phyloP scores from a whole-genome alignment of 108 stramenopile species.

The Phaeodactylum tricornutum region DNA sequence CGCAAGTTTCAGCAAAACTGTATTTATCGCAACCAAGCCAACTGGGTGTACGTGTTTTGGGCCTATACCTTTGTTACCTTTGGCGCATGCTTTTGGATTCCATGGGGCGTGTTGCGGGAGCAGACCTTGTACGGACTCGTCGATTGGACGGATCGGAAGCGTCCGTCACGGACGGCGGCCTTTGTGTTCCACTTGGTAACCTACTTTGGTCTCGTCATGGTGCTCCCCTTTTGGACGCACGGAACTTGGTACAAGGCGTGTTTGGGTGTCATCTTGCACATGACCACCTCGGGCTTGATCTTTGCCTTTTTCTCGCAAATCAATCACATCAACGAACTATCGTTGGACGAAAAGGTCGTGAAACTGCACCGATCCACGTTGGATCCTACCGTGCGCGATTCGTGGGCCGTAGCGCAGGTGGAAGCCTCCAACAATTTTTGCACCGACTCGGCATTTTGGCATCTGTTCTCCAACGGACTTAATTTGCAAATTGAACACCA shows the following conservation, averaged over 20 bases:
- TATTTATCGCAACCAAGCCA: constrained; percentile 16
- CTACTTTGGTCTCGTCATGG: constrained; percentile 28
- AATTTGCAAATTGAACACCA: constrained; percentile 66
- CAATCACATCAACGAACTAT: constrained; percentile 46
- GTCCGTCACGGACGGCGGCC: constrained; percentile 14
- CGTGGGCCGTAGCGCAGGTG: constrained; percentile 51
- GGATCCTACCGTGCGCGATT: constrained; percentile 2
- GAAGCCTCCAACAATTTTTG: constrained; percentile 61
- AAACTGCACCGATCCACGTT: not conserved
- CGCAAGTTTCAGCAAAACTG: constrained; percentile 13
- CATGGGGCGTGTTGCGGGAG: constrained; percentile 23
- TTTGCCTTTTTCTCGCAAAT: constrained; percentile 57
- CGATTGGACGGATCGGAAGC: constrained; percentile 22
- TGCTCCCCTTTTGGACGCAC: constrained; percentile 23
- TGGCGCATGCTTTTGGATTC: constrained; percentile 41
- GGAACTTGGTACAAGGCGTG: constrained; percentile 11
- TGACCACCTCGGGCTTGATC: constrained; percentile 36
- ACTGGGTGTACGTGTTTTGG: constrained; percentile 28
- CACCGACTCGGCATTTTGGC: constrained; percentile 25
- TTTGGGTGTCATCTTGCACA: constrained; percentile 16
- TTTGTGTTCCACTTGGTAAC: constrained; percentile 20
- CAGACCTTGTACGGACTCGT: constrained; percentile 26
- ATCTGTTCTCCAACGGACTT: constrained; percentile 43
- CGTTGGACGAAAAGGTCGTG: constrained; percentile 11
- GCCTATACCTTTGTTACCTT: constrained; percentile 40